phyloP scores from a whole-genome alignment of 2,329 filamentous ascomycete species.

The Fusarium nodosum region DNA sequence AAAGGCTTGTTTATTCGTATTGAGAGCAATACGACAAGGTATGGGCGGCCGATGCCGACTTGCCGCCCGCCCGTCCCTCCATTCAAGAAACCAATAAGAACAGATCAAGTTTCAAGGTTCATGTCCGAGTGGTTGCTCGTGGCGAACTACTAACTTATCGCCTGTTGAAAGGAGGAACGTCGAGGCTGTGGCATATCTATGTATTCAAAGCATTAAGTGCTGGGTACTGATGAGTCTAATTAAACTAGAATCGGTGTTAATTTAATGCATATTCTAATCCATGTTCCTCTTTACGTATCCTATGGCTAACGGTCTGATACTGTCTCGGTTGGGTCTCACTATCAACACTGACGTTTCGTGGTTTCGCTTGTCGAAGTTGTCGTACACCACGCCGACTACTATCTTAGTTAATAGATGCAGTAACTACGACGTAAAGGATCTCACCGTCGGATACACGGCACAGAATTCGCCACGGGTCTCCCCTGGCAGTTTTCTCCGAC shows the following conservation, averaged over 20 bases:
- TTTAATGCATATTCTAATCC: background rate
- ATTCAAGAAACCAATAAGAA: background rate
- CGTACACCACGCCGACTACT: too few species aligned
- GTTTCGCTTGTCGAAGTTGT: too few species aligned
- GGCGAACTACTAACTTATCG: too few species aligned
- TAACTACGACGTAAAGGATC: rapidly evolving
- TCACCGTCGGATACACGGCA: background rate
- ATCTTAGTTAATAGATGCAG: background rate
- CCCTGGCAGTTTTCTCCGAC: background rate
- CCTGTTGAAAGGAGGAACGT: too few species aligned
- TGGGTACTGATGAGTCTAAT: background rate
- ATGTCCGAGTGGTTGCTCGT: background rate
- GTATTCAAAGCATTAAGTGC: background rate
- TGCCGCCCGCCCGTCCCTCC: background rate
- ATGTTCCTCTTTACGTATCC: background rate
- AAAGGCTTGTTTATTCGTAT: constrained; percentile 1
- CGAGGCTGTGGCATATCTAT: background rate
- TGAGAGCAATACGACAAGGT: background rate
- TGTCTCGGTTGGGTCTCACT: background rate
- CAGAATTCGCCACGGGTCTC: background rate
- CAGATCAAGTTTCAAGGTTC: background rate
- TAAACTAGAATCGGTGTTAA: background rate
- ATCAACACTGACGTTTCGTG: background rate
- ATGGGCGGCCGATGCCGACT: constrained; percentile 3
- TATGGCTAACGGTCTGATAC: background rate